Percentiles rank a stretch among this genome's conserved stretches.
Conservation (phyloP, 352 stramenopile species). For the Pythium aristosporum region DNA sequence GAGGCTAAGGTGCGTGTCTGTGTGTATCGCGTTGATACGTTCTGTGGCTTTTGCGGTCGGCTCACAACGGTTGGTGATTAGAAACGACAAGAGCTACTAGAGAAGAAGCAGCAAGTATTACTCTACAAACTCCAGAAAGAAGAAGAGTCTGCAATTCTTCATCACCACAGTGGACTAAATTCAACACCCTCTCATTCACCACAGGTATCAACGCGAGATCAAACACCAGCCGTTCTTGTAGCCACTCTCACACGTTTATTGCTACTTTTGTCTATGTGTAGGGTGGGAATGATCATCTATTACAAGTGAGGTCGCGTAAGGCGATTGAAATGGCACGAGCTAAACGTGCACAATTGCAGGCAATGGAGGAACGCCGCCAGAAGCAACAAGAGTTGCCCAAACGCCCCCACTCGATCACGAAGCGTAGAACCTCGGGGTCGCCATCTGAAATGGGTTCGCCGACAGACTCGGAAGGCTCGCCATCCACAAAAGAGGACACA, state of each 20-base stretch:
- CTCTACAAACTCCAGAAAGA: constrained; percentile 80
- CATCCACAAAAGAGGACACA: neutral
- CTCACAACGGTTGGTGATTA: neutral
- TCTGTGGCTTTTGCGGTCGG: neutral
- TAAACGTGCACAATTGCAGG: constrained; percentile 46
- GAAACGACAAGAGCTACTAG: constrained; percentile 48
- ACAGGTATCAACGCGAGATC: constrained; percentile 27
- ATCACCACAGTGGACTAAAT: constrained; percentile 3
- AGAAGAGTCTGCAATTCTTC: constrained; percentile 42
- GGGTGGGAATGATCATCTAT: constrained; percentile 39
- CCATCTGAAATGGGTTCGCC: constrained; percentile 10
- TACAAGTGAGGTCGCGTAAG: constrained; percentile 48
- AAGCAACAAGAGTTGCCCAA: constrained; percentile 42
- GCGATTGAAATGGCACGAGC: constrained; percentile 59
- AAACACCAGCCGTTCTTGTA: neutral
- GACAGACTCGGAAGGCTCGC: constrained; percentile 18
- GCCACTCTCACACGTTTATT: neutral
- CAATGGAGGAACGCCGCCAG: constrained; percentile 36
- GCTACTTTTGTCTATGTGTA: constrained; percentile 10
- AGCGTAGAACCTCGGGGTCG: neutral
- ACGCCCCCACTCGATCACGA: constrained; percentile 33
- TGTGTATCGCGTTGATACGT: neutral
- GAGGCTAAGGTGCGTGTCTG: constrained; percentile 45
- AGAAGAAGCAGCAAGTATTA: constrained; percentile 76
- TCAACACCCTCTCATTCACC: constrained; percentile 8